phyloP scores from a whole-genome alignment of 2,329 filamentous ascomycete genomes.

The Fusarium sp. region DNA sequence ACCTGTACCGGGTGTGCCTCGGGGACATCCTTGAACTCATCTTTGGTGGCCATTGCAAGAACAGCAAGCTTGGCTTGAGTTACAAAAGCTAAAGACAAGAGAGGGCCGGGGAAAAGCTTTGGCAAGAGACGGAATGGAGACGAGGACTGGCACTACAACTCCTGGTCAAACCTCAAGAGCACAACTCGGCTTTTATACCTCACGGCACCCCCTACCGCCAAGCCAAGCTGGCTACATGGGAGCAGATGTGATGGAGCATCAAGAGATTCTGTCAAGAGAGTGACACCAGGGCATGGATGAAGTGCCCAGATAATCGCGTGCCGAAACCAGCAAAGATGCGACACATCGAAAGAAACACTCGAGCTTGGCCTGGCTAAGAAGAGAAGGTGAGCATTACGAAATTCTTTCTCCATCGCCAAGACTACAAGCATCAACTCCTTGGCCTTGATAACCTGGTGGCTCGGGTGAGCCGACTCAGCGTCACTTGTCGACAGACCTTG shows the following conservation, averaged over 20 bases:
- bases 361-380: conserved; percentile 33
- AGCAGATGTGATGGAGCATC: conserved; percentile 9
- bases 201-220: conserved; percentile 21
- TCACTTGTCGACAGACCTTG: conserved; percentile 17
- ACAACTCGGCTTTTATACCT: conserved; percentile 25
- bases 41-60: conserved; percentile 28
- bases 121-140: not conserved
- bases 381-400: conserved; percentile 32
- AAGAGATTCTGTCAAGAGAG: conserved; percentile 11
- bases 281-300: conserved; percentile 8
- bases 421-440: conserved; percentile 22
- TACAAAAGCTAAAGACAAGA: conserved; percentile 2
- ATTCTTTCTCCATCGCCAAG: conserved; percentile 33
- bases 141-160: not conserved
- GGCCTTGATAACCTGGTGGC: conserved; percentile 14
- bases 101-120: not conserved
- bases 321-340: conserved; percentile 26
- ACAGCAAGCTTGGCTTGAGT: conserved; percentile 18
- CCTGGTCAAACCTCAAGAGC: not conserved
- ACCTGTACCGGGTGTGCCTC: conserved; percentile 27
- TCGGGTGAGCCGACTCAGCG: conserved; percentile 27
- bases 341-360: conserved; percentile 8
- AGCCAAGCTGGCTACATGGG: conserved; percentile 17
- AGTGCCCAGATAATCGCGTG: conserved; percentile 22
- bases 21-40: conserved; percentile 30